Evolutionary conservation across 495 filamentous ascomycete species (phyloP).

Genomic region (Chaetomium cochliodes): DNA sequence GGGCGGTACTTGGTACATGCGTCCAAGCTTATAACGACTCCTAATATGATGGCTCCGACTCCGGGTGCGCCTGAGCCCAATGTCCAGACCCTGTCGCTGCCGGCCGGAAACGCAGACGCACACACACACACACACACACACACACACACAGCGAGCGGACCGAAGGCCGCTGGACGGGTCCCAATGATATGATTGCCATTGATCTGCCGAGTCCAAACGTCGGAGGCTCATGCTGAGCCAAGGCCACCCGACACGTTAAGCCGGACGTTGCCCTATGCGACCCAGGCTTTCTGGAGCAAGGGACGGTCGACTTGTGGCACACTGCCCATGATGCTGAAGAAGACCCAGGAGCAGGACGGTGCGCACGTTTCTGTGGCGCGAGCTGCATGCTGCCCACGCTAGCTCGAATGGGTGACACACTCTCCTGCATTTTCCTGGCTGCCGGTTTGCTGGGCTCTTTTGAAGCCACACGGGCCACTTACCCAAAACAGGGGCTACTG

Average conservation of each 20-base stretch:
- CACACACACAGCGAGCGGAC: not conserved
- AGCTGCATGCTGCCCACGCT: slow-evolving; percentile 17
- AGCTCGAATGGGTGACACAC: slow-evolving; percentile 24
- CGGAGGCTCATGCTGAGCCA: slow-evolving; percentile 26
- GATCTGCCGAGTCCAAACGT: slow-evolving; percentile 39
- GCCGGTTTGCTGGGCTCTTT: slow-evolving; percentile 29
- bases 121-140: too few relatives aligned
- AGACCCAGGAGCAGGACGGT: slow-evolving; percentile 3
- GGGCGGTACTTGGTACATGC: slow-evolving; percentile 23
- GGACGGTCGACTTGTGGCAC: not conserved
- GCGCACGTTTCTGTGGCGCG: slow-evolving; percentile 28
- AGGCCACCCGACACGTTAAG: slow-evolving; percentile 8
- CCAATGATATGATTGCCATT: slow-evolving; percentile 33
- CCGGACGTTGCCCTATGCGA: slow-evolving; percentile 13
- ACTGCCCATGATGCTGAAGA: not conserved
- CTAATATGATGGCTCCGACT: slow-evolving; percentile 46
- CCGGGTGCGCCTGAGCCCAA: slow-evolving; percentile 39
- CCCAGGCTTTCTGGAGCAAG: slow-evolving; percentile 1
- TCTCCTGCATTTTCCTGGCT: slow-evolving; percentile 18
- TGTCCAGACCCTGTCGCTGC: slow-evolving; percentile 18
- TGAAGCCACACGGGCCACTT: slow-evolving; percentile 30
- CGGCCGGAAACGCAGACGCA: slow-evolving; percentile 20
- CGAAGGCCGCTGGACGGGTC: slow-evolving; percentile 21
- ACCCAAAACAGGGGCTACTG: slow-evolving; percentile 33
- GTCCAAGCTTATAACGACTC: slow-evolving; percentile 44